Evolutionary conservation across 2,329 filamentous ascomycete species (phyloP).

Genomic region (Thyridium curvatum): DNA sequence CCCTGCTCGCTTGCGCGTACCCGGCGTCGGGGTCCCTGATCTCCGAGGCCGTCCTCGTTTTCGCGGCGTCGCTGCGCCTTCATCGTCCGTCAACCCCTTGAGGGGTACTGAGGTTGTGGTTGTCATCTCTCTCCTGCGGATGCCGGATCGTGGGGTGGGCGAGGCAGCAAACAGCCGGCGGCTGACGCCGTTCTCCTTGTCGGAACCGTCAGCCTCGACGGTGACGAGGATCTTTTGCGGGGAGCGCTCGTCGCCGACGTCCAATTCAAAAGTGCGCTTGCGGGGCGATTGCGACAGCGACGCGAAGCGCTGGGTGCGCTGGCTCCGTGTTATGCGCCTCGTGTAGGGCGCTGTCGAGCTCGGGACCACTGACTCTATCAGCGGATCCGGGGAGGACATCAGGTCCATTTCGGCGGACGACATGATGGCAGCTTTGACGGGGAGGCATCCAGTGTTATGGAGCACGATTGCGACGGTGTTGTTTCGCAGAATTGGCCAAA

Average conservation of each 20-base stretch:
- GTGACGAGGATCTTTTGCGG: constrained; percentile 49
- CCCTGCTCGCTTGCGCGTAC: constrained; percentile 36
- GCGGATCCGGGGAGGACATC: constrained; percentile 45
- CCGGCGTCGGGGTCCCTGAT: constrained; percentile 45
- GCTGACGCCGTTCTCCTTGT: constrained; percentile 17
- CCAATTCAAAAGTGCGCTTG: constrained; percentile 51
- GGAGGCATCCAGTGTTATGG: too few relatives aligned
- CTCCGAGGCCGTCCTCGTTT: constrained; percentile 39
- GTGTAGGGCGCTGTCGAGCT: constrained; percentile 26
- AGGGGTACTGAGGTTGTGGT: constrained; percentile 48
- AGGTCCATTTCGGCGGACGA: constrained; percentile 8
- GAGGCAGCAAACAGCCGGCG: constrained; percentile 27
- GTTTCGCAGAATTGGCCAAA: too few relatives aligned
- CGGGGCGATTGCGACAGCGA: constrained; percentile 38
- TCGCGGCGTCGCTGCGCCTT: constrained; percentile 30
- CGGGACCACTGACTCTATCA: constrained; percentile 31
- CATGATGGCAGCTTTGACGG: too few relatives aligned
- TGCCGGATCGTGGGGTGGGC: constrained; percentile 30
- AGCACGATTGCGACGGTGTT: too few relatives aligned
- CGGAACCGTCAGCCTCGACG: constrained; percentile 40
- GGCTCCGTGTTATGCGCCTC: constrained; percentile 37
- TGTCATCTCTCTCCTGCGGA: constrained; percentile 27
- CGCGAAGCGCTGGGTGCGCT: constrained; percentile 27
- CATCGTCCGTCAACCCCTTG: constrained; percentile 34
- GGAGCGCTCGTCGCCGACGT: constrained; percentile 42